Conservation (phyloP, 1,284 basidiomycete genomes). For the Cutaneotrichosporon sp. region DNA sequence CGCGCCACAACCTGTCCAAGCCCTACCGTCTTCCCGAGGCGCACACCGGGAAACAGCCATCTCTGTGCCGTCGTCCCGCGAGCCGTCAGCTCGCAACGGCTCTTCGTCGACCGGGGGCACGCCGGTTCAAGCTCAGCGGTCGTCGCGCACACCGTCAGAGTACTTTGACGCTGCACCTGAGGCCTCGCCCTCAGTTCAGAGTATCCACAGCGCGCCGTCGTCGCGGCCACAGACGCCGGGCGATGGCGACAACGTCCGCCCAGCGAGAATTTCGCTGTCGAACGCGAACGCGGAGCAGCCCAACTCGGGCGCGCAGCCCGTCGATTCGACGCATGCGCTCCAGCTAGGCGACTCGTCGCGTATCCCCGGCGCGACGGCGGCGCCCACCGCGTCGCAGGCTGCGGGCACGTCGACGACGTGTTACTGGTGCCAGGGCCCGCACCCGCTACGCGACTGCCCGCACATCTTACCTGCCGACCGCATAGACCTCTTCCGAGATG, state of each 20-base stretch:
- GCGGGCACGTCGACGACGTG: neutral
- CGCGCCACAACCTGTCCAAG: too few relatives aligned
- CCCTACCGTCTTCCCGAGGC: too few relatives aligned
- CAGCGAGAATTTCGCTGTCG: neutral
- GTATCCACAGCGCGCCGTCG: neutral
- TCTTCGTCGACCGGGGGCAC: too few relatives aligned
- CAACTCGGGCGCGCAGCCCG: conserved; percentile 2
- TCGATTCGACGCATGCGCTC: neutral
- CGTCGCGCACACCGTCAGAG: too few relatives aligned
- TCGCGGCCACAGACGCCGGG: neutral
- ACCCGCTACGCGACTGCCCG: conserved; percentile 9
- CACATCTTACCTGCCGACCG: neutral
- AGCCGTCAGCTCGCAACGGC: too few relatives aligned
- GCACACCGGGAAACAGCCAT: too few relatives aligned
- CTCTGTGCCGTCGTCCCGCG: too few relatives aligned
- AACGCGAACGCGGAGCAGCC: neutral
- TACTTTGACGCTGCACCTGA: too few relatives aligned
- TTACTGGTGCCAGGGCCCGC: conserved; percentile 10
- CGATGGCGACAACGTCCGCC: too few relatives aligned
- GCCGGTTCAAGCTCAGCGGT: too few relatives aligned
- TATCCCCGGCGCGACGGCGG: neutral
- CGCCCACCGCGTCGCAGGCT: neutral
- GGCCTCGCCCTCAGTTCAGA: too few relatives aligned
- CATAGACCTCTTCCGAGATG: neutral
- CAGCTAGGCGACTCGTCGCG: conserved; percentile 18